Evolutionary conservation across 2,329 filamentous ascomycete genomes (phyloP).

Genomic region (Diaporthe australafricana): DNA sequence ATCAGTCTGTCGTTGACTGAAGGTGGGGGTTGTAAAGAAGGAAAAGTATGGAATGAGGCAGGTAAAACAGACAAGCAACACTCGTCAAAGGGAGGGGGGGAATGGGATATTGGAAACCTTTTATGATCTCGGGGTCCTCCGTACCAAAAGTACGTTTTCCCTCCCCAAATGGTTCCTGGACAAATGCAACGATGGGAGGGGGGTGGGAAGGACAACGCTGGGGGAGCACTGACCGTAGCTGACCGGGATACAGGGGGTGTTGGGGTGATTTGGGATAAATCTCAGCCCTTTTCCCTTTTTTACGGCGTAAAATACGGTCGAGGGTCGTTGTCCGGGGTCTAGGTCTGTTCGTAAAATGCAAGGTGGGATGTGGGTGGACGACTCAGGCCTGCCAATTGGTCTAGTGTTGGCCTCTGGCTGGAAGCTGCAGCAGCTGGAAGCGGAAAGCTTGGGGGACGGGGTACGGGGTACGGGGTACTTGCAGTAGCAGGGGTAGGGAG

Average conservation of each 20-base stretch:
- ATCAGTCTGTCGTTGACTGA: not conserved
- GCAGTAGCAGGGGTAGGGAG: not conserved
- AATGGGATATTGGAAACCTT: slow-evolving; percentile 18
- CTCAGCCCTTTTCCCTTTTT: slow-evolving; percentile 1
- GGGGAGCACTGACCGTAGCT: slow-evolving; percentile 4
- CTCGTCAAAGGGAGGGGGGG: not conserved
- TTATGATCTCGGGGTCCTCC: slow-evolving; percentile 27
- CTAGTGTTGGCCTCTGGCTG: not conserved
- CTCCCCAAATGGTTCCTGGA: slow-evolving; percentile 16
- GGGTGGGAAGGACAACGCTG: not conserved
- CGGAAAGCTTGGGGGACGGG: not conserved
- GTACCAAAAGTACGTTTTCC: not conserved
- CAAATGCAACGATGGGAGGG: slow-evolving; percentile 4
- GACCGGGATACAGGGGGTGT: slow-evolving; percentile 1
- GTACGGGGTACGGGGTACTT: slow-evolving; percentile 17
- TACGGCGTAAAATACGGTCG: slow-evolving; percentile 17
- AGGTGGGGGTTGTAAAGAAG: not conserved
- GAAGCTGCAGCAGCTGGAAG: too few species aligned
- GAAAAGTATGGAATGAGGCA: not conserved
- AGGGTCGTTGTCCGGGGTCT: not conserved
- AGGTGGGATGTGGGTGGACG: slow-evolving; percentile 12
- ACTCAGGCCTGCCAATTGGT: slow-evolving; percentile 5
- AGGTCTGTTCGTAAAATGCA: slow-evolving; percentile 12
- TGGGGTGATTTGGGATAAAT: slow-evolving; percentile 1
- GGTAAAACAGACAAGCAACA: not conserved